Conservation (phyloP, 129 eudicot species). For the Scalesia atractyloides region DNA sequence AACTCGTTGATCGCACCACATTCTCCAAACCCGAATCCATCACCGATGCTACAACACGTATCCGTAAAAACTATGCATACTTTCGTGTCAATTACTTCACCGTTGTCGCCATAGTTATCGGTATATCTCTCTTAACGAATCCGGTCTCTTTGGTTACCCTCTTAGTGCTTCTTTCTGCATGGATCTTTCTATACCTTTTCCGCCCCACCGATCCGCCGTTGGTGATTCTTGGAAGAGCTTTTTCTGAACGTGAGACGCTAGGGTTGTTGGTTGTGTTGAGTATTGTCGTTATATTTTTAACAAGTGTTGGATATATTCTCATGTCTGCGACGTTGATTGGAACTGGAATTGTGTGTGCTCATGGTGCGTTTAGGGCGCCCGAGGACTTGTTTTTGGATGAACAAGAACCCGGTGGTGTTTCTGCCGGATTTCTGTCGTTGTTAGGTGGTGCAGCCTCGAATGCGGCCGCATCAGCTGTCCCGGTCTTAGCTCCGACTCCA, state of each 20-base stretch:
- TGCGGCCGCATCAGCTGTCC: slow-evolving; percentile 54
- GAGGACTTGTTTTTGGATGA: slow-evolving; percentile 88
- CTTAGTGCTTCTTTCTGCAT: slow-evolving; percentile 63
- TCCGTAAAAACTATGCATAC: slow-evolving; percentile 73
- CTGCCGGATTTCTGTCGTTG: slow-evolving; percentile 59
- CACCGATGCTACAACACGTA: slow-evolving; percentile 69
- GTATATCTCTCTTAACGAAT: slow-evolving; percentile 60
- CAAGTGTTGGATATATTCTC: slow-evolving; percentile 79
- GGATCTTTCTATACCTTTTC: slow-evolving; percentile 81
- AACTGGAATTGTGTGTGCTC: slow-evolving; percentile 50
- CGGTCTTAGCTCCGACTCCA: slow-evolving; percentile 34
- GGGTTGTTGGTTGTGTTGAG: slow-evolving; percentile 44
- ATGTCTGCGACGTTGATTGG: slow-evolving; percentile 73
- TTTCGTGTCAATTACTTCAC: slow-evolving; percentile 77
- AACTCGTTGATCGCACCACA: slow-evolving; percentile 72
- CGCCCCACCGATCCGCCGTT: slow-evolving; percentile 75
- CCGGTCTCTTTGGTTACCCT: slow-evolving; percentile 71
- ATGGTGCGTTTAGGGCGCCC: slow-evolving; percentile 77
- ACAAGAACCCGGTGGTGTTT: slow-evolving; percentile 37
- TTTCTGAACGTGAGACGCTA: slow-evolving; percentile 71
- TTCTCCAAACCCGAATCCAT: slow-evolving; percentile 83
- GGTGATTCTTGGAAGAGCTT: slow-evolving; percentile 54
- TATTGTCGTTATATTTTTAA: slow-evolving; percentile 57
- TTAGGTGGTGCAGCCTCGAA: slow-evolving; percentile 54
- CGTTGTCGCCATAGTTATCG: slow-evolving; percentile 53